A percentile compares a stretch with the other conserved stretches of the same genome.
Evolutionary conservation across 2,329 filamentous ascomycete species (phyloP).

Genomic region (Albifimbria verrucaria): DNA sequence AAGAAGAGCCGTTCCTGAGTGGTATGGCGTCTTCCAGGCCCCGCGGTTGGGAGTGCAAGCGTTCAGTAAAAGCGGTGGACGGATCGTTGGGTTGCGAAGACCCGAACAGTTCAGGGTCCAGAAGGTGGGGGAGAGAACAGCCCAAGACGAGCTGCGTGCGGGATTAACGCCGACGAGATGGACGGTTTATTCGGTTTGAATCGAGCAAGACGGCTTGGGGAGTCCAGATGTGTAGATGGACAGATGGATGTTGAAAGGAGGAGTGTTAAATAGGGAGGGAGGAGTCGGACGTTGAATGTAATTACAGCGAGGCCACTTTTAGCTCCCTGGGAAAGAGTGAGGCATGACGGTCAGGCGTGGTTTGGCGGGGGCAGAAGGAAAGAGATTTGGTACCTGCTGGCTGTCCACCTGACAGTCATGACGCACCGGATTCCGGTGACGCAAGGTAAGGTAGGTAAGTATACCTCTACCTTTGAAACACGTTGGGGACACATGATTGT

Average conservation of each 20-base stretch:
- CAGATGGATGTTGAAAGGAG: neutral
- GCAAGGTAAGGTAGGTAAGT: neutral
- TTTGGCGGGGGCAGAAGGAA: neutral
- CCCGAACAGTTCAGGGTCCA: neutral
- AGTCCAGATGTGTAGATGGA: neutral
- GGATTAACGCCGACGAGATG: neutral
- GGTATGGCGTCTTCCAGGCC: too few relatives aligned
- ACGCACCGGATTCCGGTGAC: neutral
- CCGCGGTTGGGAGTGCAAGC: neutral
- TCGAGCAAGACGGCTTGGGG: neutral
- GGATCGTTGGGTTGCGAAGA: slow-evolving; percentile 1
- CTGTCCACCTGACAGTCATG: neutral
- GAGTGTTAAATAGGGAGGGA: neutral
- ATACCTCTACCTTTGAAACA: too few relatives aligned
- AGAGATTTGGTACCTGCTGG: too few relatives aligned
- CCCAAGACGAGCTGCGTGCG: neutral
- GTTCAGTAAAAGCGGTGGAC: neutral
- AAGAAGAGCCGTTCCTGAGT: too few relatives aligned
- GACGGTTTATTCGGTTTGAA: neutral
- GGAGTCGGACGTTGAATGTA: neutral
- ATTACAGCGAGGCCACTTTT: neutral
- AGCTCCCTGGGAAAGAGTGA: neutral
- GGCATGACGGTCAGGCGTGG: neutral
- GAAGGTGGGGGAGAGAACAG: neutral
- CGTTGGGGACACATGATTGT: too few relatives aligned